These are phyloP conservation scores for Hericium erinaceus DNA, from an alignment of 768 basidiomycete species.

Conservation along the genomic window DNA sequence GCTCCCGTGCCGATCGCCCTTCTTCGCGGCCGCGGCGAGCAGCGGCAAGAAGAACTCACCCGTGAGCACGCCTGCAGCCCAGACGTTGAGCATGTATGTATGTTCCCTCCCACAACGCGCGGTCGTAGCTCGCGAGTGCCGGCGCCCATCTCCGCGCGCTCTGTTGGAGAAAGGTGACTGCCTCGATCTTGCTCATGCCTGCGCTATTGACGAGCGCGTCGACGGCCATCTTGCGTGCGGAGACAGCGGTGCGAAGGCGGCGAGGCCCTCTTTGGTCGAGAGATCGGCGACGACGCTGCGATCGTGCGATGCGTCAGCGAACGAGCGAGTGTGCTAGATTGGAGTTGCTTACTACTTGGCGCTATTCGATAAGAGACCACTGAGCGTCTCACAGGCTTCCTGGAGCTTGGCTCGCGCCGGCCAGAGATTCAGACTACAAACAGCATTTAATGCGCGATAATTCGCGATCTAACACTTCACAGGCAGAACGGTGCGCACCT, in stretches of 20 bases:
- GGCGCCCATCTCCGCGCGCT: constrained; percentile 59
- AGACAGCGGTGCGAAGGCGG: constrained; percentile 35
- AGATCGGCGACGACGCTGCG: constrained; percentile 59
- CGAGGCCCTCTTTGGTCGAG: constrained; percentile 35
- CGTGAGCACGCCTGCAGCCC: constrained; percentile 59
- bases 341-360: constrained; percentile 10
- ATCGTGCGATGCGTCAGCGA: constrained; percentile 45
- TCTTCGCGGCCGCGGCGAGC: neutral
- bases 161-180: constrained; percentile 30
- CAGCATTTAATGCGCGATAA: neutral
- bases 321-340: constrained; percentile 48
- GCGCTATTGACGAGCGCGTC: constrained; percentile 74
- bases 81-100: constrained; percentile 65
- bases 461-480: neutral
- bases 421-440: constrained; percentile 22
- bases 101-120: constrained; percentile 67
- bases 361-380: neutral
- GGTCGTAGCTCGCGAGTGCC: constrained; percentile 51
- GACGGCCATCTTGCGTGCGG: constrained; percentile 54
- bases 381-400: constrained; percentile 50
- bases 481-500: constrained; percentile 54
- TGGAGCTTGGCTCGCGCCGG: constrained; percentile 49
- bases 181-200: constrained; percentile 39
- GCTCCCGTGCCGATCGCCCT: neutral
- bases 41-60: constrained; percentile 72